Evolutionary conservation across 805 yeast species (phyloP).

Genomic region (Brettanomyces bruxellensis): DNA sequence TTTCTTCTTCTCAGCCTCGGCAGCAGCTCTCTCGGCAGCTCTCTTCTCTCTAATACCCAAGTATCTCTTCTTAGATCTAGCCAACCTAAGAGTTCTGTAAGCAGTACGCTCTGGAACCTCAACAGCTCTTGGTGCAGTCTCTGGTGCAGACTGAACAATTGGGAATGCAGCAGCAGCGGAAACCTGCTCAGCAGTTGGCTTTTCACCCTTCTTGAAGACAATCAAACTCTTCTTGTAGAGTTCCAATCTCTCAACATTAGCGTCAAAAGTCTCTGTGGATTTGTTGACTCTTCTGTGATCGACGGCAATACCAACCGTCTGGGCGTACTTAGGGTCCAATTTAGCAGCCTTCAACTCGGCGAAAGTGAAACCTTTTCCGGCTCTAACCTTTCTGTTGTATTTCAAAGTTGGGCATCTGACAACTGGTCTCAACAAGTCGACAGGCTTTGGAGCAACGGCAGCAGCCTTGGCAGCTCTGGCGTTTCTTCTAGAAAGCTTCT

Average conservation of each 20-base stretch:
- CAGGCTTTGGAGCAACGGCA: constrained; percentile 93
- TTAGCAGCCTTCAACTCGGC: constrained; percentile 99
- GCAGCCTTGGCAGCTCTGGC: constrained; percentile 94
- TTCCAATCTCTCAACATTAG: constrained; percentile 92
- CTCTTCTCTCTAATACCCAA: constrained; percentile 97
- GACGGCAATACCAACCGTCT: constrained; percentile 97
- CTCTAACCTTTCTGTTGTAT: constrained; percentile 99
- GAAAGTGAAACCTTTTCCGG: constrained; percentile 98
- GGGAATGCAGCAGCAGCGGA: constrained; percentile 79
- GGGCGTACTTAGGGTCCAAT: constrained; percentile 87
- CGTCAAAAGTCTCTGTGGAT: constrained; percentile 89
- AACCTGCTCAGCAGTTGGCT: constrained; percentile 74
- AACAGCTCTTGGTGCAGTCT: constrained; percentile 83
- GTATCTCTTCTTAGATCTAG: constrained; percentile 90
- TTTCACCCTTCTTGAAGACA: constrained; percentile 85
- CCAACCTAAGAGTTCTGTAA: constrained; percentile 90
- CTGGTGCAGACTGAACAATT: constrained; percentile 68
- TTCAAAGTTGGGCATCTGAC: constrained; percentile 98
- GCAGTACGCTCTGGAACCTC: constrained; percentile 64
- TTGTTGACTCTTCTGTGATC: constrained; percentile 99
- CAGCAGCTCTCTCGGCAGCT: constrained; percentile 95
- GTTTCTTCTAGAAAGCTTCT: constrained; percentile 93
- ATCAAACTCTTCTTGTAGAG: constrained; percentile 95
- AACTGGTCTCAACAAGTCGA: constrained; percentile 92
- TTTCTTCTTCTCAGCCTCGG: constrained; percentile 99